A percentile compares a stretch with the other conserved stretches of the same genome.
phyloP scores from a whole-genome alignment of 805 yeast species.

The Lachancea sp. region DNA sequence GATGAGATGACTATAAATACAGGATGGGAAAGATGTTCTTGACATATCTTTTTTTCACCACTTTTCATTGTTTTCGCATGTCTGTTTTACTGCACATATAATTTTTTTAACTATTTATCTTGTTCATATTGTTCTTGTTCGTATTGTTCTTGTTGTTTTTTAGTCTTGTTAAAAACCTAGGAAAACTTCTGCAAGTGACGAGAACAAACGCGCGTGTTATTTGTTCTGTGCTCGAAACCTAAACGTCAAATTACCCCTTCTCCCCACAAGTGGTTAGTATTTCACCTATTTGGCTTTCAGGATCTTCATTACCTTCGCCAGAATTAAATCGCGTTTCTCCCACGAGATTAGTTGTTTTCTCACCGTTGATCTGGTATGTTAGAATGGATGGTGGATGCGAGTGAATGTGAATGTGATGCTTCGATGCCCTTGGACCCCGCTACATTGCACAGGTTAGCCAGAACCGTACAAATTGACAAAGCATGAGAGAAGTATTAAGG shows the following conservation, averaged over 20 bases:
- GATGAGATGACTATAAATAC: conserved; percentile 4
- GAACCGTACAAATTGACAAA: no score
- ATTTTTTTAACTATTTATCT: neutral
- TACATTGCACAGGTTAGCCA: no score
- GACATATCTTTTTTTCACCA: conserved; percentile 1
- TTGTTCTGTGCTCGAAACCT: neutral
- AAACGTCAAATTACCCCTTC: neutral
- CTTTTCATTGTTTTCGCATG: neutral
- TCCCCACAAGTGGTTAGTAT: neutral
- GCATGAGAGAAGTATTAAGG: no score
- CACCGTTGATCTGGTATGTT: neutral
- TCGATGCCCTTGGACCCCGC: no score
- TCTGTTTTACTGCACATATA: conserved; percentile 1
- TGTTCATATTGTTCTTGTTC: conserved; percentile 6
- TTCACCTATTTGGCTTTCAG: no score
- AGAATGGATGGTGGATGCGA: neutral
- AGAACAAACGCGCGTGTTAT: conserved; percentile 1
- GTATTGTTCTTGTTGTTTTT: conserved; percentile 2
- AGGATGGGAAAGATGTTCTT: neutral
- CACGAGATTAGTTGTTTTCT: no score
- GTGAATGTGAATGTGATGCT: no score
- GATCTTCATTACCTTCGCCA: no score
- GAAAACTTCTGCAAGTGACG: conserved; percentile 6
- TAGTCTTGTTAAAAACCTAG: conserved; percentile 9
- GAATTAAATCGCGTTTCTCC: no score